These are phyloP conservation scores for Phytophthora podocarpi DNA, from an alignment of 352 stramenopile species.

Conservation along the genomic window DNA sequence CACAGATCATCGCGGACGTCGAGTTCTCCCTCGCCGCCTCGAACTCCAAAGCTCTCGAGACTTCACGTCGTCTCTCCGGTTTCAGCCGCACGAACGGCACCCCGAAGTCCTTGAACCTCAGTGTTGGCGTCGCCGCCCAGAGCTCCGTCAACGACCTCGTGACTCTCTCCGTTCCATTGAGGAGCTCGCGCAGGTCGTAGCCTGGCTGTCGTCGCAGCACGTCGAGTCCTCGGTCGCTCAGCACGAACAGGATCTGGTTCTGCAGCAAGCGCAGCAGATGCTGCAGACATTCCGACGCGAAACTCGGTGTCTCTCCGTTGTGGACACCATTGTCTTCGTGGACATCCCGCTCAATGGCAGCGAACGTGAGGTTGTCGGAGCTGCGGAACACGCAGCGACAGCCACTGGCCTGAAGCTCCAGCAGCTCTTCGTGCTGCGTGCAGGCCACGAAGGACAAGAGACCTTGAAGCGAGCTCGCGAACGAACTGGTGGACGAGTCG, in stretches of 20 bases:
- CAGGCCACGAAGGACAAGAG: slow-evolving; percentile 65
- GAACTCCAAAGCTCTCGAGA: slow-evolving; percentile 55
- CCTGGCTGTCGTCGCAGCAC: slow-evolving; percentile 60
- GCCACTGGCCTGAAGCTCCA: slow-evolving; percentile 44
- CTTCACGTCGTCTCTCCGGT: slow-evolving; percentile 41
- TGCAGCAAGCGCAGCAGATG: slow-evolving; percentile 58
- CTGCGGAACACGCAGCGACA: slow-evolving; percentile 57
- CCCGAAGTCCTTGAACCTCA: slow-evolving; percentile 53
- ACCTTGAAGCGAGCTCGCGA: slow-evolving; percentile 68
- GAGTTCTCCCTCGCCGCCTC: slow-evolving; percentile 31
- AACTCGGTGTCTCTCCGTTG: not conserved
- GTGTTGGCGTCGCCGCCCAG: slow-evolving; percentile 43
- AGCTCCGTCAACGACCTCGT: slow-evolving; percentile 45
- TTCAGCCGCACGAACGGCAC: slow-evolving; percentile 57
- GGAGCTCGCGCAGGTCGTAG: slow-evolving; percentile 75
- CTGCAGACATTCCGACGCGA: slow-evolving; percentile 44
- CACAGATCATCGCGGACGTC: slow-evolving; percentile 60
- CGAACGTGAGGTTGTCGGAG: slow-evolving; percentile 57
- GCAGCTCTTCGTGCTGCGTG: slow-evolving; percentile 63
- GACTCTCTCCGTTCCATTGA: slow-evolving; percentile 64
- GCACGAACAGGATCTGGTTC: slow-evolving; percentile 63
- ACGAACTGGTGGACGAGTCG: slow-evolving; percentile 43
- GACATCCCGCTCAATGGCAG: slow-evolving; percentile 46
- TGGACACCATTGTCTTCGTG: slow-evolving; percentile 11
- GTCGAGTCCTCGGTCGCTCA: slow-evolving; percentile 65